Conservation (phyloP, 1,284 basidiomycete genomes). For the Baeospora myosura region DNA sequence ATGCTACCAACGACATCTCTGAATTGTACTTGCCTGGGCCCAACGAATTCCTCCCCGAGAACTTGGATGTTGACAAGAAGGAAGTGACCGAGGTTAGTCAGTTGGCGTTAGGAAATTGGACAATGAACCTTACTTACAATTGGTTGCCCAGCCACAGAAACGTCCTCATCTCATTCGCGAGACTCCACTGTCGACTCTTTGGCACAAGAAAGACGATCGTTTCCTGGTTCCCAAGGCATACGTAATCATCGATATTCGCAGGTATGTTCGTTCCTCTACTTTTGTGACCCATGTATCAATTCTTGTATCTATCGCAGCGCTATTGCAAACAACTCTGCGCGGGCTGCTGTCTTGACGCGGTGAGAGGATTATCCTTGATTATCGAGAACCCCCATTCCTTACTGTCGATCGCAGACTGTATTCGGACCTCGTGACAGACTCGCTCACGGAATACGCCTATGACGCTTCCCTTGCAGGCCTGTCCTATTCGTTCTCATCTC, state of each 20-base stretch:
- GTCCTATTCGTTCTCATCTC: constrained; percentile 65
- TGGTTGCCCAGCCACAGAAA: constrained; percentile 58
- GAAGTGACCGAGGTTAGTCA: constrained; percentile 49
- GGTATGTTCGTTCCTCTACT: constrained; percentile 31
- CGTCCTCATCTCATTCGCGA: constrained; percentile 74
- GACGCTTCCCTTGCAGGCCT: constrained; percentile 91
- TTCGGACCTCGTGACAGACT: constrained; percentile 82
- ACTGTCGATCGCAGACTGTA: constrained; percentile 54
- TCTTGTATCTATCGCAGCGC: constrained; percentile 31
- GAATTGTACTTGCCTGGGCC: constrained; percentile 77
- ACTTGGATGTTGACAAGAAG: constrained; percentile 75
- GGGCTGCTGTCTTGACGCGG: constrained; percentile 58
- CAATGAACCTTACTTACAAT: too few relatives aligned
- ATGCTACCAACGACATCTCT: constrained; percentile 51
- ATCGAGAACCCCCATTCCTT: constrained; percentile 5
- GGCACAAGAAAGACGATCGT: constrained; percentile 94
- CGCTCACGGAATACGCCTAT: constrained; percentile 87
- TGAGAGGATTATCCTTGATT: constrained; percentile 20
- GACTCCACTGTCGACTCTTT: constrained; percentile 67
- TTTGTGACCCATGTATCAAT: constrained; percentile 7
- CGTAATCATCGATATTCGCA: constrained; percentile 65
- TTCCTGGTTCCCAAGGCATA: constrained; percentile 91
- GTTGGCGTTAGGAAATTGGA: too few relatives aligned
- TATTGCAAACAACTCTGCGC: constrained; percentile 46
- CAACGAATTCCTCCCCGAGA: constrained; percentile 88